Evolutionary conservation across 768 basidiomycete genomes (phyloP), one percentile per base, ranked within the genome.

Genomic region (Russula earlei): DNA sequence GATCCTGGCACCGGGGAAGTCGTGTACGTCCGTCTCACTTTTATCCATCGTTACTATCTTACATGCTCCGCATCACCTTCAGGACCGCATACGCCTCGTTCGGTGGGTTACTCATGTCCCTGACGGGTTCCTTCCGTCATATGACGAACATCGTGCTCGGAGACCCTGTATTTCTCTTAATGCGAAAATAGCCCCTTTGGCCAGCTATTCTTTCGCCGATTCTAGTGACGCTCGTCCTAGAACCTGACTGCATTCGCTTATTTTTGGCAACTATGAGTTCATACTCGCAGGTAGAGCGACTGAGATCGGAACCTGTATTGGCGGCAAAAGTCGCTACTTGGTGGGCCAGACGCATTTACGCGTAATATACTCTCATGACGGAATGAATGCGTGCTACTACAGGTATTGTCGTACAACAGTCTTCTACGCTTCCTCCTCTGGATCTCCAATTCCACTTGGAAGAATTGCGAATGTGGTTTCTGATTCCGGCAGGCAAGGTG

Each of bases 1-100:
- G 95, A 99, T 67, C 85, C 87, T 15, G 86, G 83, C 57, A 81
- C 80, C 14, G 77, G 79, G 33, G 91, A 94, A 63, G 81, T 84
- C 63, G 92, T 95, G 91, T 94, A 75, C 61, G 87, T 74, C 54
- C 29, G n/a, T 46, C 17, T 22, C 38, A 42, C 19, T 24, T 50
- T 49, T 47, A 22, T 50, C 52, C 12, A 31, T n/a, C 22, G 15
- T 40, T 20, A 20, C 41, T 54, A 58, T 10, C 57, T 37, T 49
- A 44, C 66, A 62, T 48, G 40, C 64, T 53, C 38, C 54, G 15
- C 25, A 17, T 34, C 33, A 50, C 57, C 31, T 41, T 33, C 63
- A 97, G 94, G 50, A 96, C 94, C 25, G 95, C 85, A 19, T 99
- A 98, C 68, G 87, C 88, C 41, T 97, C 95, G 8, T 99, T 96